phyloP scores from a whole-genome alignment of 176 grass and related monocot species.

The Oryza longistaminata region DNA sequence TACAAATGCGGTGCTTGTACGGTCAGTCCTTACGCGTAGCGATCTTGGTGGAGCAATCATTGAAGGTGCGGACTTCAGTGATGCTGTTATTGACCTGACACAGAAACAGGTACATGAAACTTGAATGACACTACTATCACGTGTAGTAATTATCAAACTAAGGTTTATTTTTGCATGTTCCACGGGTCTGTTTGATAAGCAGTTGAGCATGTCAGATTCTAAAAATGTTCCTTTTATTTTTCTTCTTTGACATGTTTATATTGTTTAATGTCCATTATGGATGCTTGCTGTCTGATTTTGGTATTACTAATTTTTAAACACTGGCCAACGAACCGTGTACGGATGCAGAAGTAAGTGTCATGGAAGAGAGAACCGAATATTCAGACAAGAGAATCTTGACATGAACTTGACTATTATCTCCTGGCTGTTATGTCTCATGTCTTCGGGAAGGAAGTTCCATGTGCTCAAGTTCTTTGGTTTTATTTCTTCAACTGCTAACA shows the following conservation, averaged over 20 bases:
- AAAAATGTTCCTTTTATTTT: not conserved
- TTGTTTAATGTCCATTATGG: not conserved
- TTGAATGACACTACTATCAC: not conserved
- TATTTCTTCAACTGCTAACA: not conserved
- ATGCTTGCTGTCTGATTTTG: not conserved
- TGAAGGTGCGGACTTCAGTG: conserved; percentile 94
- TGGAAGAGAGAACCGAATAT: not conserved
- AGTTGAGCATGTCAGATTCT: not conserved
- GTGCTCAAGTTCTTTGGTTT: not conserved
- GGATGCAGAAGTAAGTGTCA: not conserved
- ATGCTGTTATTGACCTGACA: conserved; percentile 88
- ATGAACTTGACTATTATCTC: not conserved
- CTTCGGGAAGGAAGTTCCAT: not conserved
- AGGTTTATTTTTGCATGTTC: conserved; percentile 7
- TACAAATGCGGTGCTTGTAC: conserved; percentile 84
- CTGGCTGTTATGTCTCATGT: not conserved
- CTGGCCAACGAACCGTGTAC: not conserved
- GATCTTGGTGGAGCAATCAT: conserved; percentile 90
- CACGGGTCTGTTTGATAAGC: not conserved
- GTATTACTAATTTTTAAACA: not conserved
- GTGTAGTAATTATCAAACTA: not conserved
- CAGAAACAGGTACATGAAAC: conserved; percentile 72
- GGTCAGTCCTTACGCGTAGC: conserved; percentile 88
- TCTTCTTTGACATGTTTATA: not conserved
- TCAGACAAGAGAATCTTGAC: not conserved